Evolutionary conservation across 2,329 filamentous ascomycete genomes (phyloP), one percentile per base, ranked within the genome.

Genomic region (Aureobasidium pullulans): DNA sequence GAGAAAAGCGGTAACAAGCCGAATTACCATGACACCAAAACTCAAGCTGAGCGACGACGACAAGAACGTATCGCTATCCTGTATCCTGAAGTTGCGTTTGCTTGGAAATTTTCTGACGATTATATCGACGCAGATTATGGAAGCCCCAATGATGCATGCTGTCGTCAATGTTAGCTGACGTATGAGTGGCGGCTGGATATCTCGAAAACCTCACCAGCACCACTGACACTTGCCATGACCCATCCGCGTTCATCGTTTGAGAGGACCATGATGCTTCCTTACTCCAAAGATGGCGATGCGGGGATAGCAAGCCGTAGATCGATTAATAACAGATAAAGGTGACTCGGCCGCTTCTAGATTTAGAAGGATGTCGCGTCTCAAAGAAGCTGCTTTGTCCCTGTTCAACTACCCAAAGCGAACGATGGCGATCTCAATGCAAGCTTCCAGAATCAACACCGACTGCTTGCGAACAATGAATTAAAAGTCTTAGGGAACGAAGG

Each of bases 21-120:
- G 36, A 32, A 83, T 64, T 73, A 96, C 92, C 91, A 99, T 96
- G 47, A 97, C 92, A 44, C 94, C 93, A 66, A 96, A 96, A 71
- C 91, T 96, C 64, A 99, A 76, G 73, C 92, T 96, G 62, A 97
- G 76, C 0, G 93, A 96, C 23, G 86, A 85, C 0, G 92, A 92
- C 4, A 96, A 80, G 71, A 99, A 99, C 23, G 79, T 79, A 76
- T 89, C 93, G 75, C 89, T 96, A 63, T 96, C 88, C 69, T 95
- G 85, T 65, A 99, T 95, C 66, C 85, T 84, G 72, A 97, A 99
- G 70, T 86, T 80, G 67, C 80, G 84, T 73, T 87, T 85, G 56
- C 87, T 83, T 3, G 90, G 88, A 52, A 96, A 77, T 54, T 81
- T 79, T 60, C 86, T 85, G 52, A 96, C 78, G 57, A 96, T 68